Evolutionary conservation across 345 rosid genomes (phyloP).

Genomic region (Microcos paniculata): DNA sequence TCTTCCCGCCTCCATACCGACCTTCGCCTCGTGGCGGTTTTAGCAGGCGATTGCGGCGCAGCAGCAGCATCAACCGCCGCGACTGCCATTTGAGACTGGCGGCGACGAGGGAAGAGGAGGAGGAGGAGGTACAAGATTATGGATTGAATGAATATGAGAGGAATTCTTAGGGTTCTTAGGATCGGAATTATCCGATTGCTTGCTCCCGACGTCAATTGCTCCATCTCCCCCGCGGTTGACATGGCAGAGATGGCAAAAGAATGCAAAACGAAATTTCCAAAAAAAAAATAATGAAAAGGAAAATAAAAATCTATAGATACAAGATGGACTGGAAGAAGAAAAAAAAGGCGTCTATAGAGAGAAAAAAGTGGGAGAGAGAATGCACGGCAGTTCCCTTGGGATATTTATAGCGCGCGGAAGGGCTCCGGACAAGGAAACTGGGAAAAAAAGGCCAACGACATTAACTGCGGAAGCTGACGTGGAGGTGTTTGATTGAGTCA

Average conservation of each 20-base stretch:
- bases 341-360: background rate
- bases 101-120: constrained; percentile 65
- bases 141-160: constrained; percentile 48
- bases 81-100: constrained; percentile 22
- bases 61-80: constrained; percentile 17
- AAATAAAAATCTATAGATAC: background rate
- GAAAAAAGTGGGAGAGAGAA: background rate
- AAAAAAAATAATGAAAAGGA: background rate
- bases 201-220: constrained; percentile 92
- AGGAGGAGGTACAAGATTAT: constrained; percentile 55
- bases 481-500: background rate
- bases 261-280: background rate
- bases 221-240: constrained; percentile 70
- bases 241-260: constrained; percentile 25
- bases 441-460: background rate
- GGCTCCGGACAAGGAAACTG: background rate
- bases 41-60: constrained; percentile 25
- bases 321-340: background rate
- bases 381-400: background rate
- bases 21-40: constrained; percentile 43
- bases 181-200: constrained; percentile 93
- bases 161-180: constrained; percentile 45
- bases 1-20: constrained; percentile 67
- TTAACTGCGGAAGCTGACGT: background rate
- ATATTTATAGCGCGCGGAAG: constrained; percentile 18